phyloP scores from a whole-genome alignment of 306 rosid species.

The Malus sylvestris region DNA sequence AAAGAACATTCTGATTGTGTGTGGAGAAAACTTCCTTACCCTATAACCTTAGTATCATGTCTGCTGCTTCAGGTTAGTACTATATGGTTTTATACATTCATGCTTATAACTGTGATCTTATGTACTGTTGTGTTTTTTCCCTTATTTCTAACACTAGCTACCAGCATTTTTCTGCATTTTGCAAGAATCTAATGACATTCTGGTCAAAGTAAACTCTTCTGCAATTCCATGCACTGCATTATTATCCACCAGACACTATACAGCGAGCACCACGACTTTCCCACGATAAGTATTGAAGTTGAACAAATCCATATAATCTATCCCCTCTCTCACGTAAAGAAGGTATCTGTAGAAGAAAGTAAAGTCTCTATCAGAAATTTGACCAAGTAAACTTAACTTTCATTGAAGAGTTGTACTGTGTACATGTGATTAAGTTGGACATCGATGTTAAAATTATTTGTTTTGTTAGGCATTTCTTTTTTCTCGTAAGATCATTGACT shows the following conservation, averaged over 20 bases:
- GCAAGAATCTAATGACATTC: background rate
- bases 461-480: background rate
- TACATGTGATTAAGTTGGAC: background rate
- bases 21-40: no score
- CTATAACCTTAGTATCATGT: no score
- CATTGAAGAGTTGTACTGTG: no score
- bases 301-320: background rate
- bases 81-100: no score
- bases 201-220: slow-evolving; percentile 8
- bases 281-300: background rate
- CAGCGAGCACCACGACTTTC: background rate
- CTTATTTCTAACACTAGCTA: no score
- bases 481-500: background rate
- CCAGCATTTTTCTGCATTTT: background rate
- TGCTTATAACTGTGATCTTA: no score
- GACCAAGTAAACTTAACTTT: no score
- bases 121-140: no score
- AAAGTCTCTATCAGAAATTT: no score
- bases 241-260: background rate
- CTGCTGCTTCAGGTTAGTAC: no score
- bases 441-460: background rate
- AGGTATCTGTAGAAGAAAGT: no score
- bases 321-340: background rate
- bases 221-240: background rate
- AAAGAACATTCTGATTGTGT: no score